These are phyloP conservation scores for Cadophora sp. DNA, from an alignment of 2,329 filamentous ascomycete genomes.

Conservation along the genomic window DNA sequence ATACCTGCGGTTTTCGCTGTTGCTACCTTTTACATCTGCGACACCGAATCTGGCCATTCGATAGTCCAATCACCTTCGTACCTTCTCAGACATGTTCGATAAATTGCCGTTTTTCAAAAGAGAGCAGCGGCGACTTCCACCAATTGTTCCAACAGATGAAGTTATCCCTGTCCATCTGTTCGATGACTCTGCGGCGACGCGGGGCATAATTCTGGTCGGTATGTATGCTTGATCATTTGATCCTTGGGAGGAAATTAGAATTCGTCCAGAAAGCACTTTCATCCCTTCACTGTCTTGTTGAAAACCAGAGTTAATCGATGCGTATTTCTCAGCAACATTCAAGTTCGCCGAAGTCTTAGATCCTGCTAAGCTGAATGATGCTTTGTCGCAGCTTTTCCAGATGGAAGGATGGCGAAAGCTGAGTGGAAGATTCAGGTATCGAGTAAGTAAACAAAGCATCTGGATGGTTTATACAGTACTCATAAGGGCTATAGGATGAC, in stretches of 20 bases:
- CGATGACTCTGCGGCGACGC: constrained; percentile 1
- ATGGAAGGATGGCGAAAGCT: constrained; percentile 1
- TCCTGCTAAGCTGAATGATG: constrained; percentile 7
- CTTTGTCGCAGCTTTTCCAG: background rate
- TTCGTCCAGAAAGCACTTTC: background rate
- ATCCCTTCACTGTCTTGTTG: background rate
- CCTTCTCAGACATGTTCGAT: background rate
- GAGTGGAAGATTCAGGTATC: constrained; percentile 11
- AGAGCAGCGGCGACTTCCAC: background rate
- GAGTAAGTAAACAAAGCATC: background rate
- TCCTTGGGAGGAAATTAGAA: background rate
- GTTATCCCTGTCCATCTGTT: constrained; percentile 7
- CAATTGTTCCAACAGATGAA: constrained; percentile 1
- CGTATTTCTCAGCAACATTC: background rate
- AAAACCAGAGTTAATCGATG: background rate
- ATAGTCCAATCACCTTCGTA: background rate
- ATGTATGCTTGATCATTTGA: background rate
- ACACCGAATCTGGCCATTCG: background rate
- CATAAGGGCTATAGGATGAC: background rate
- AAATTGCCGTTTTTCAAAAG: background rate
- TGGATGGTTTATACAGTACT: background rate
- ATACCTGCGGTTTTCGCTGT: too few species aligned
- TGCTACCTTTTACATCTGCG: background rate
- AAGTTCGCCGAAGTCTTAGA: background rate
- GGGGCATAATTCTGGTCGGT: constrained; percentile 4